A percentile compares a stretch with the other conserved stretches of the same genome.
These are phyloP conservation scores for Ceratocystis lukuohia DNA, from an alignment of 2,329 filamentous ascomycete genomes.

Conservation along the genomic window DNA sequence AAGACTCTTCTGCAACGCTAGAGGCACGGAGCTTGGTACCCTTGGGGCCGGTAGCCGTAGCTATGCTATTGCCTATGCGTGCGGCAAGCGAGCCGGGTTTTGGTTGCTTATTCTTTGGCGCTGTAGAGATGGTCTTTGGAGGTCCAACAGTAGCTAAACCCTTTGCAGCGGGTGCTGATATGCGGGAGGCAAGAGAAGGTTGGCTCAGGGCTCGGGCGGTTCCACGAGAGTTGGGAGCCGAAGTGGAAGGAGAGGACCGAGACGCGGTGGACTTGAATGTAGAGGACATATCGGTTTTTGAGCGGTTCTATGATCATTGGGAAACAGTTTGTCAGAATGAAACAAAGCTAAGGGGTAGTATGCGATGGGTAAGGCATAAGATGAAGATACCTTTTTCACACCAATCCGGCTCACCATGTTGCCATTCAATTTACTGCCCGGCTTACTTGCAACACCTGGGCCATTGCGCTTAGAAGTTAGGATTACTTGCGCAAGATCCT, in stretches of 20 bases:
- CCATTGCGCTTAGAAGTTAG: conserved; percentile 46
- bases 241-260: background rate
- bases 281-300: background rate
- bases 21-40: conserved; percentile 7
- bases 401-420: conserved; percentile 56
- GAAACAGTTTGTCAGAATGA: background rate
- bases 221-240: background rate
- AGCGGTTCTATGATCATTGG: conserved; percentile 5
- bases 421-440: background rate
- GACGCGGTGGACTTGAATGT: background rate
- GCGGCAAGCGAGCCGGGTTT: conserved; percentile 12
- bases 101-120: background rate
- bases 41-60: conserved; percentile 15
- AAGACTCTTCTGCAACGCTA: background rate
- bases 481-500: conserved; percentile 58
- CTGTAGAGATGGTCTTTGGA: conserved; percentile 8
- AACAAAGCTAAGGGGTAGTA: background rate
- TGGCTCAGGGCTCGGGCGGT: background rate
- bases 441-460: conserved; percentile 34
- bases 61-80: conserved; percentile 14
- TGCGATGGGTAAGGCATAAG: background rate
- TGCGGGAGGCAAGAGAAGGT: conserved; percentile 16
- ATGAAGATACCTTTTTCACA: conserved; percentile 49
- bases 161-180: conserved; percentile 16
- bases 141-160: conserved; percentile 15